phyloP scores from a whole-genome alignment of 2,329 filamentous ascomycete species.

The Arthrobotrys musiformis region DNA sequence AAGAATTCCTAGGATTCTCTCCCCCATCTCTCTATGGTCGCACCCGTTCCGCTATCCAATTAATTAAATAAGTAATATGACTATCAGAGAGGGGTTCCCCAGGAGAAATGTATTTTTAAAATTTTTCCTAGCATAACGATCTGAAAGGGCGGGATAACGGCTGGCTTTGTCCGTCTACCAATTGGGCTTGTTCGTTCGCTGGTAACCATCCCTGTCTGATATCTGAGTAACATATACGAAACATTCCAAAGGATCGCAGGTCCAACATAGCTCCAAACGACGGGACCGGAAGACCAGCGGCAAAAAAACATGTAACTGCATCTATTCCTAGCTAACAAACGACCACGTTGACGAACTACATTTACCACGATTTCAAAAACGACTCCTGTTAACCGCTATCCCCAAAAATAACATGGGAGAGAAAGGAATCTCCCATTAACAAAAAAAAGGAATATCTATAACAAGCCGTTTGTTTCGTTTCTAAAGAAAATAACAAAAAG shows the following conservation, averaged over 20 bases:
- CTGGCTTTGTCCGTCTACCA: neutral
- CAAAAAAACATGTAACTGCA: too few species aligned
- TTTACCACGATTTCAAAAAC: neutral
- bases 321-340: neutral
- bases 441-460: neutral
- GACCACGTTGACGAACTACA: conserved; percentile 14
- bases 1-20: too few species aligned
- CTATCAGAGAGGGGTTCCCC: neutral
- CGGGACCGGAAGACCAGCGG: conserved; percentile 19
- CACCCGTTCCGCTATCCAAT: conserved; percentile 1
- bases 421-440: neutral
- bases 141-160: conserved; percentile 3
- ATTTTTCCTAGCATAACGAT: neutral
- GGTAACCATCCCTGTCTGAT: neutral
- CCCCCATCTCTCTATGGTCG: too few species aligned
- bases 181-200: neutral
- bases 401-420: neutral
- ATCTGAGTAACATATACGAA: conserved; percentile 23
- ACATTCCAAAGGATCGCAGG: conserved; percentile 5
- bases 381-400: neutral
- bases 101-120: neutral
- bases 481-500: too few species aligned
- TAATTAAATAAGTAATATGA: neutral
- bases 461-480: conserved; percentile 15
- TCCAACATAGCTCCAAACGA: neutral